These are phyloP conservation scores for Inga oerstediana DNA, from an alignment of 306 rosid species.

Conservation along the genomic window DNA sequence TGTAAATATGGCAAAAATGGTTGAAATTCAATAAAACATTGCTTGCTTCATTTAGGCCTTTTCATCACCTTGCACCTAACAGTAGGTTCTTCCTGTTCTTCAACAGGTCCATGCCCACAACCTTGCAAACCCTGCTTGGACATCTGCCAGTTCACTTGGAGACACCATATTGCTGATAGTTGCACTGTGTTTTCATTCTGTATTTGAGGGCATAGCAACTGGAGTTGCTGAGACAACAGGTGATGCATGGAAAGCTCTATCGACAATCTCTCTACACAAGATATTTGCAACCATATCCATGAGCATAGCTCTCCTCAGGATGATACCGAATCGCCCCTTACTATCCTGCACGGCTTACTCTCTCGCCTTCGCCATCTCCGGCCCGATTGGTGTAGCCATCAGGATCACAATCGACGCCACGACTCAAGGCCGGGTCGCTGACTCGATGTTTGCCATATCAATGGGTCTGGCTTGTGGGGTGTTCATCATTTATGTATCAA, in stretches of 20 bases:
- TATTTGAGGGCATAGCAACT: slow-evolving; percentile 83
- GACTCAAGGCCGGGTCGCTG: slow-evolving; percentile 64
- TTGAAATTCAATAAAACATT: neutral
- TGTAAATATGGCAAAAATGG: neutral
- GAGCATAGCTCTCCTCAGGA: slow-evolving; percentile 88
- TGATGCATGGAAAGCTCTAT: slow-evolving; percentile 84
- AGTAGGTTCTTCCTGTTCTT: neutral
- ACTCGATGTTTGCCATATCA: slow-evolving; percentile 81
- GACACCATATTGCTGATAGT: slow-evolving; percentile 62
- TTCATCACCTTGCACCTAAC: slow-evolving; percentile 1
- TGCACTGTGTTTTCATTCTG: slow-evolving; percentile 78
- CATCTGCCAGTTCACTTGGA: slow-evolving; percentile 55
- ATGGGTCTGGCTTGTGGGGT: slow-evolving; percentile 85
- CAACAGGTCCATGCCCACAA: slow-evolving; percentile 48
- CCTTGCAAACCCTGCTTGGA: slow-evolving; percentile 30
- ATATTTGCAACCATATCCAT: slow-evolving; percentile 84
- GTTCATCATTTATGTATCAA: slow-evolving; percentile 75
- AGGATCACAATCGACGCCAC: slow-evolving; percentile 78
- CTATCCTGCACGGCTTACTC: slow-evolving; percentile 61
- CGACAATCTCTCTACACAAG: slow-evolving; percentile 86
- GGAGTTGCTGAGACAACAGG: slow-evolving; percentile 66
- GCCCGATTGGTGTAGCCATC: slow-evolving; percentile 74
- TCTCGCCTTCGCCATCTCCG: slow-evolving; percentile 74
- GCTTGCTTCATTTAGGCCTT: neutral
- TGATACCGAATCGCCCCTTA: slow-evolving; percentile 65